A percentile compares a stretch with the other conserved stretches of the same genome.
phyloP scores from a whole-genome alignment of 768 basidiomycete genomes.

The Tylopilus balloui region DNA sequence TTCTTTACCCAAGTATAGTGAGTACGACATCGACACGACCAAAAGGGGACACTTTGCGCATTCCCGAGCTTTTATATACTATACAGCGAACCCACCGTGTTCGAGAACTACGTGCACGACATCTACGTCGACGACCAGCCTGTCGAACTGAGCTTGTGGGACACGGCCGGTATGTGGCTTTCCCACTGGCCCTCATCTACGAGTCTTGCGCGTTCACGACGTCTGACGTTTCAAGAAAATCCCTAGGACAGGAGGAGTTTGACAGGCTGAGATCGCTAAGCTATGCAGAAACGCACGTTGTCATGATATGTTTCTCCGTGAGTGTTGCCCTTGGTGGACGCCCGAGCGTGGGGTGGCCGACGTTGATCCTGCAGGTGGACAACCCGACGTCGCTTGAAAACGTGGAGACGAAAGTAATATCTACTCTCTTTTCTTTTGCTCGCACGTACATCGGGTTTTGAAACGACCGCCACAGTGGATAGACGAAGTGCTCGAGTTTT shows the following conservation, averaged over 20 bases:
- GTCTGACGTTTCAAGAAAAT: constrained; percentile 32
- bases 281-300: constrained; percentile 94
- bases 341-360: neutral
- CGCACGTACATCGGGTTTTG: neutral
- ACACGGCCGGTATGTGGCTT: constrained; percentile 75
- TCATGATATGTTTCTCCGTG: constrained; percentile 96
- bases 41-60: neutral
- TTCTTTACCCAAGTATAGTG: constrained; percentile 95
- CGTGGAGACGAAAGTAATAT: constrained; percentile 81
- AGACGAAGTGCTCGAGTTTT: constrained; percentile 87
- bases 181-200: neutral
- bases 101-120: constrained; percentile 96
- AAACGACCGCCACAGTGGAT: constrained; percentile 66
- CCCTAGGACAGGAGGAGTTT: constrained; percentile 89
- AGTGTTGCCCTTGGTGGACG: constrained; percentile 27
- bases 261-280: constrained; percentile 90
- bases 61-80: neutral
- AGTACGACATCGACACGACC: constrained; percentile 27
- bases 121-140: constrained; percentile 79
- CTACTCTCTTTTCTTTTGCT: neutral
- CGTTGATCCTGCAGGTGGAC: constrained; percentile 57
- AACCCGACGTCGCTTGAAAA: constrained; percentile 95
- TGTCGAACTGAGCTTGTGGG: constrained; percentile 93
- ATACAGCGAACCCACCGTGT: constrained; percentile 84
- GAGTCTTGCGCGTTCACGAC: constrained; percentile 14